These are phyloP conservation scores for Lactarius hatsudake DNA, from an alignment of 768 basidiomycete genomes.

Conservation along the genomic window DNA sequence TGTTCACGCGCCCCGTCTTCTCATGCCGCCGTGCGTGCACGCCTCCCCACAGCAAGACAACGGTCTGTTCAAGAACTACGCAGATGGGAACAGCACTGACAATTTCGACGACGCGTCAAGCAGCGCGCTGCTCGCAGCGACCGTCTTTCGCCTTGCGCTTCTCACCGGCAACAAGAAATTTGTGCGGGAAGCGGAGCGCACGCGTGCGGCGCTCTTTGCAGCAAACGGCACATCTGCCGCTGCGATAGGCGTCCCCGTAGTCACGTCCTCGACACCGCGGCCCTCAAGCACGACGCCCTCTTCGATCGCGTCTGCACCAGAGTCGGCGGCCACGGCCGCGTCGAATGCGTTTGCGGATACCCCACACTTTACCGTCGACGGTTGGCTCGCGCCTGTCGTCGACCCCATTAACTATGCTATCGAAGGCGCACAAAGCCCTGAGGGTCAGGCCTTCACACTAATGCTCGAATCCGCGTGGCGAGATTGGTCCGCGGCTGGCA, in stretches of 20 bases:
- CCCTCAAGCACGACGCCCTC: conserved; percentile 19
- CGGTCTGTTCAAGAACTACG: conserved; percentile 70
- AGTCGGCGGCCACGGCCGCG: not conserved
- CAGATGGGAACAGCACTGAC: conserved; percentile 46
- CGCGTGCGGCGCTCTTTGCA: conserved; percentile 42
- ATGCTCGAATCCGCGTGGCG: conserved; percentile 71
- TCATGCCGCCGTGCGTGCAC: not conserved
- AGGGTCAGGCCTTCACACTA: conserved; percentile 77
- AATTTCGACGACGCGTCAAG: conserved; percentile 69
- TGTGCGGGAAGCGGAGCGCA: conserved; percentile 57
- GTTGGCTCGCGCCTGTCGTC: conserved; percentile 74
- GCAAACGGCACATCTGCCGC: conserved; percentile 3
- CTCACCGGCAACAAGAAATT: conserved; percentile 47
- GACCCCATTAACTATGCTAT: conserved; percentile 56
- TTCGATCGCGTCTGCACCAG: not conserved
- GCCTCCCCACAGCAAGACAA: conserved; percentile 40
- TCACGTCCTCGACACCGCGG: conserved; percentile 17
- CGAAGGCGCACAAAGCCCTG: conserved; percentile 58
- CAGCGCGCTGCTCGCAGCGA: conserved; percentile 70
- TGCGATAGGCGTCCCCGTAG: conserved; percentile 15
- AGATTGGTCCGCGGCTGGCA: conserved; percentile 65
- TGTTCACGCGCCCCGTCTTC: conserved; percentile 6
- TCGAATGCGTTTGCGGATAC: not conserved
- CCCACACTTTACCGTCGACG: conserved; percentile 51
- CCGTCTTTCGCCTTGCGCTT: conserved; percentile 70